Conservation (phyloP, 495 filamentous ascomycete species). For the Xylaria acuta region DNA sequence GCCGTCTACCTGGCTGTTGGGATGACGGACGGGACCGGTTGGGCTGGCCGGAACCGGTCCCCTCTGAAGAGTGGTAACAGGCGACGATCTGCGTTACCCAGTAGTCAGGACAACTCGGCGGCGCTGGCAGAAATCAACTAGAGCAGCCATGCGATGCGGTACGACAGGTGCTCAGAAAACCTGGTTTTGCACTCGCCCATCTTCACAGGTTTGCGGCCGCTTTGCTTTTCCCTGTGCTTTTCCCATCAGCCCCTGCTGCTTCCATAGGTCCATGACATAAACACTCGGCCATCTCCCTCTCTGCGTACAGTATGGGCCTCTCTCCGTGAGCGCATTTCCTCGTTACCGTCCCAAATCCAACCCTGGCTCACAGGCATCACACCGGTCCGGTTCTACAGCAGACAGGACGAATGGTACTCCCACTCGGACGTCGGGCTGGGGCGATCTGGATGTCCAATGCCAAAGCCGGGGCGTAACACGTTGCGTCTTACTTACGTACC, state of each 20-base stretch:
- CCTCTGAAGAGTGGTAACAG: neutral
- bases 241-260: slow-evolving; percentile 5
- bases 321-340: neutral
- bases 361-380: neutral
- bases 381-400: slow-evolving; percentile 2
- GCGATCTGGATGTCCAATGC: neutral
- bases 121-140: neutral
- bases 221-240: slow-evolving; percentile 6
- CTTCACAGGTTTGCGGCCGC: neutral
- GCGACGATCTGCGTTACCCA: slow-evolving; percentile 12
- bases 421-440: neutral
- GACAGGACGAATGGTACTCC: neutral
- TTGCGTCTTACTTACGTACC: neutral
- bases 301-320: neutral
- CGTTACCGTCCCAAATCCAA: neutral
- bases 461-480: neutral
- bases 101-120: slow-evolving; percentile 18
- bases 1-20: slow-evolving; percentile 17
- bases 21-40: slow-evolving; percentile 2
- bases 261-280: slow-evolving; percentile 7
- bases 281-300: neutral
- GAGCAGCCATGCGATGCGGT: no score
- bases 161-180: neutral
- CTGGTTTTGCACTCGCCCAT: neutral
- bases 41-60: slow-evolving; percentile 17